Conservation (phyloP, 345 rosid species). For the Pugionium dolabratum region DNA sequence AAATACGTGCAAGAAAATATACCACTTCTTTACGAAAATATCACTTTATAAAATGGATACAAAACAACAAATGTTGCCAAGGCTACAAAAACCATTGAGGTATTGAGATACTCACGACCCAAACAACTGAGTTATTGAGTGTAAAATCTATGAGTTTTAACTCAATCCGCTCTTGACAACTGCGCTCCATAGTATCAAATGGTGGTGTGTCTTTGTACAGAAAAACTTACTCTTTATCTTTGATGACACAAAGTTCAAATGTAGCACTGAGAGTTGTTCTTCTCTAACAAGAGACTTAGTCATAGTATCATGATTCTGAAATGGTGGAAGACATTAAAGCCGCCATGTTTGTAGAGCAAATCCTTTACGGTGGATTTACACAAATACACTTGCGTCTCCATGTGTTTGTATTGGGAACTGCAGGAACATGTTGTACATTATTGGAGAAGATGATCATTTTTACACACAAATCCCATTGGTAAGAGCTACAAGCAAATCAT, state of each 20-base stretch:
- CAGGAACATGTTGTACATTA: background rate
- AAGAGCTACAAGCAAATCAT: background rate
- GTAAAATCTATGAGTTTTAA: background rate
- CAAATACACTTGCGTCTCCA: too few relatives aligned
- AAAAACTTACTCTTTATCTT: background rate
- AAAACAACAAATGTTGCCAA: background rate
- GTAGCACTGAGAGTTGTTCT: too few relatives aligned
- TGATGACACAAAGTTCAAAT: too few relatives aligned
- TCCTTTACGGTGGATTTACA: background rate
- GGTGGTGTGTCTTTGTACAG: background rate
- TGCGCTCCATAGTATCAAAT: background rate
- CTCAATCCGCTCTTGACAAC: background rate
- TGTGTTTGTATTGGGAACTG: too few relatives aligned
- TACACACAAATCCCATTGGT: background rate
- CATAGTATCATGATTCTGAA: too few relatives aligned
- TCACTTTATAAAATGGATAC: too few relatives aligned
- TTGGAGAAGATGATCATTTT: background rate
- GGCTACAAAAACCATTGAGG: constrained; percentile 17
- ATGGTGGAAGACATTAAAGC: background rate
- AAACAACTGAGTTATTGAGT: too few relatives aligned
- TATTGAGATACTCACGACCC: background rate
- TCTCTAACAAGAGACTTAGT: too few relatives aligned
- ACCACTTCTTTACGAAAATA: too few relatives aligned
- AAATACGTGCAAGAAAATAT: too few relatives aligned
- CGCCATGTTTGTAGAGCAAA: background rate